These are phyloP conservation scores for Phytophthora pinifolia DNA, from an alignment of 352 stramenopile genomes.

Conservation along the genomic window DNA sequence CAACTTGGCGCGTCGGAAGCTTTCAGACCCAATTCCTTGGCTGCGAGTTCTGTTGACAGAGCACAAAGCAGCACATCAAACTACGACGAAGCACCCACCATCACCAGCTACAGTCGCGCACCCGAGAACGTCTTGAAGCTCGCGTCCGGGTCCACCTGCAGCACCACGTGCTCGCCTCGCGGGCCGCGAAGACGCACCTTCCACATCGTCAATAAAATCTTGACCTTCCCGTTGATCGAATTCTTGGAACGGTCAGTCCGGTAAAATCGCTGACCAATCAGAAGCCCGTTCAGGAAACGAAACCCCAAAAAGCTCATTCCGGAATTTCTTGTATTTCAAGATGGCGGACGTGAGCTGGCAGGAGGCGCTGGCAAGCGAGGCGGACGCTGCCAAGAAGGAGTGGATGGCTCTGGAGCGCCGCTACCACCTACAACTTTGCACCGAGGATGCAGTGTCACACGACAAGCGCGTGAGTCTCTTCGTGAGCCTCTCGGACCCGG, in stretches of 20 bases:
- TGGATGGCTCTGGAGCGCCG: conserved; percentile 66
- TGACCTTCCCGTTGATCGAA: conserved; percentile 7
- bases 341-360: conserved; percentile 32
- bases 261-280: not conserved
- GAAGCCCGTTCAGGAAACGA: no score
- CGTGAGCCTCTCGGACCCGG: conserved; percentile 61
- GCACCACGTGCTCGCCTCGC: conserved; percentile 51
- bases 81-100: not conserved
- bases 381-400: conserved; percentile 49
- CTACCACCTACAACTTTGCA: conserved; percentile 49
- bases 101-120: conserved; percentile 23
- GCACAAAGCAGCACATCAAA: conserved; percentile 4
- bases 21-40: conserved; percentile 44
- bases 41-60: conserved; percentile 36
- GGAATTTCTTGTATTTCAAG: not conserved
- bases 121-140: conserved; percentile 49
- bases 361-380: conserved; percentile 28
- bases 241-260: conserved; percentile 20
- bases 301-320: conserved; percentile 11
- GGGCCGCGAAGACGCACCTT: conserved; percentile 64
- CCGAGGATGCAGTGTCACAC: conserved; percentile 16
- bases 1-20: conserved; percentile 44
- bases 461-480: conserved; percentile 39
- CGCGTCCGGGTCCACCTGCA: conserved; percentile 46
- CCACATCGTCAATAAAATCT: conserved; percentile 40